phyloP scores from a whole-genome alignment of 768 basidiomycete species.

The Arthromyces matolae region DNA sequence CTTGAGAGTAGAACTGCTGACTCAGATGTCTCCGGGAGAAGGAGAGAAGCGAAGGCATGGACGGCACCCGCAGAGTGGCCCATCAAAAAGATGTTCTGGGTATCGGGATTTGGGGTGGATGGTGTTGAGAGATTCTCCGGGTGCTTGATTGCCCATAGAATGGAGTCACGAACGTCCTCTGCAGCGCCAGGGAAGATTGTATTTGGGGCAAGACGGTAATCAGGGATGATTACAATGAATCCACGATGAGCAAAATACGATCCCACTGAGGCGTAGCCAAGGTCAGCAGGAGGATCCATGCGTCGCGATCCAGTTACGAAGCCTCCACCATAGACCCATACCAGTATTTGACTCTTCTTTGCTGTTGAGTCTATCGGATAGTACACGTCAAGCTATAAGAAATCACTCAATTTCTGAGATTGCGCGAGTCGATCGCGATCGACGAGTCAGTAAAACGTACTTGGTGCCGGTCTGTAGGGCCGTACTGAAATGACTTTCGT shows the following conservation, averaged over 20 bases:
- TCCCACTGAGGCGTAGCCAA: slow-evolving; percentile 55
- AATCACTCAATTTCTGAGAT: not conserved
- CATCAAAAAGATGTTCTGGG: slow-evolving; percentile 42
- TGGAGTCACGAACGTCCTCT: slow-evolving; percentile 57
- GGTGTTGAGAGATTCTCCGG: slow-evolving; percentile 25
- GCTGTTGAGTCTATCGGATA: slow-evolving; percentile 39
- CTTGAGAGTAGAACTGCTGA: too few species aligned
- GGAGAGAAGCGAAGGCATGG: slow-evolving; percentile 43
- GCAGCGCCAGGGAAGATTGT: slow-evolving; percentile 52
- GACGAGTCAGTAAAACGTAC: slow-evolving; percentile 22
- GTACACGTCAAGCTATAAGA: slow-evolving; percentile 59
- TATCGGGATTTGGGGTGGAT: slow-evolving; percentile 34
- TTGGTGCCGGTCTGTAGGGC: slow-evolving; percentile 47
- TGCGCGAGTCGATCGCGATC: not conserved
- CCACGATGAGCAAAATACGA: slow-evolving; percentile 59
- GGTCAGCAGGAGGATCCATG: slow-evolving; percentile 41
- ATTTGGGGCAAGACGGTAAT: slow-evolving; percentile 62
- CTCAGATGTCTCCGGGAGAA: slow-evolving; percentile 32
- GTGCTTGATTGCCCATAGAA: slow-evolving; percentile 48
- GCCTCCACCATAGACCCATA: slow-evolving; percentile 69
- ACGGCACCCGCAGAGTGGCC: slow-evolving; percentile 63
- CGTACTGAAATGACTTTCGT: slow-evolving; percentile 55
- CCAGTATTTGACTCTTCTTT: slow-evolving; percentile 40
- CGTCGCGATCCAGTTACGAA: slow-evolving; percentile 50
- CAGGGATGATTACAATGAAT: slow-evolving; percentile 61